Evolutionary conservation across 768 basidiomycete genomes (phyloP).

Genomic region (Xerocomus brunneocitrinus): DNA sequence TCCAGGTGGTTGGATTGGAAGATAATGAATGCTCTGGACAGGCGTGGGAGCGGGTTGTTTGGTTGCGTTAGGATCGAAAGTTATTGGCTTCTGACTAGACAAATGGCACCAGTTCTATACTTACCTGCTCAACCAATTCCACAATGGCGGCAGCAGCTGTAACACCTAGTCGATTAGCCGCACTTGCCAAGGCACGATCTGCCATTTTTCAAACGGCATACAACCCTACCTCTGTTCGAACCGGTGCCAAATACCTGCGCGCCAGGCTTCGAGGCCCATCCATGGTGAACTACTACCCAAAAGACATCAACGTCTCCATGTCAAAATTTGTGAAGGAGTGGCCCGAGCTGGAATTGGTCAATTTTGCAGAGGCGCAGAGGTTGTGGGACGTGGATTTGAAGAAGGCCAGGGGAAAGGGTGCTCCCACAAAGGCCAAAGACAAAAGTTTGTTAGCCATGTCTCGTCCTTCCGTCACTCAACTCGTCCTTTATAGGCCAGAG

Average conservation of each 20-base stretch:
- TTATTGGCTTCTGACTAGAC: not conserved
- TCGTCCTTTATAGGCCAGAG: constrained; percentile 40
- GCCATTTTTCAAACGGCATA: constrained; percentile 82
- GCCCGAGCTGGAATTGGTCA: constrained; percentile 56
- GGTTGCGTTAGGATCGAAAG: not conserved
- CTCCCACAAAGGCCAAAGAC: constrained; percentile 74
- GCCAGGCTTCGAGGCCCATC: constrained; percentile 80
- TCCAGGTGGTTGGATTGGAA: no score
- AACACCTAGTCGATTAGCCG: constrained; percentile 31
- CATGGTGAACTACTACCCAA: constrained; percentile 81
- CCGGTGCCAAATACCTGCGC: constrained; percentile 89
- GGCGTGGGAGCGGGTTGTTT: not conserved
- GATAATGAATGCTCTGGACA: no score
- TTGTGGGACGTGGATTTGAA: constrained; percentile 62
- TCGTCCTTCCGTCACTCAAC: not conserved
- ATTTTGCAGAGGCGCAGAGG: constrained; percentile 64
- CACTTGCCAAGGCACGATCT: constrained; percentile 62
- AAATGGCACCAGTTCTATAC: no score
- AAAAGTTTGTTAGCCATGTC: constrained; percentile 43
- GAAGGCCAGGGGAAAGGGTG: constrained; percentile 76
- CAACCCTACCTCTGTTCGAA: constrained; percentile 77
- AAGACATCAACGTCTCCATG: constrained; percentile 51
- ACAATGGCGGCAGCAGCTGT: not conserved
- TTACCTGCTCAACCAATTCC: not conserved
- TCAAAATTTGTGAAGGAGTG: constrained; percentile 45